These are phyloP conservation scores for Phoma sp. DNA, from an alignment of 2,329 filamentous ascomycete genomes.

Conservation along the genomic window DNA sequence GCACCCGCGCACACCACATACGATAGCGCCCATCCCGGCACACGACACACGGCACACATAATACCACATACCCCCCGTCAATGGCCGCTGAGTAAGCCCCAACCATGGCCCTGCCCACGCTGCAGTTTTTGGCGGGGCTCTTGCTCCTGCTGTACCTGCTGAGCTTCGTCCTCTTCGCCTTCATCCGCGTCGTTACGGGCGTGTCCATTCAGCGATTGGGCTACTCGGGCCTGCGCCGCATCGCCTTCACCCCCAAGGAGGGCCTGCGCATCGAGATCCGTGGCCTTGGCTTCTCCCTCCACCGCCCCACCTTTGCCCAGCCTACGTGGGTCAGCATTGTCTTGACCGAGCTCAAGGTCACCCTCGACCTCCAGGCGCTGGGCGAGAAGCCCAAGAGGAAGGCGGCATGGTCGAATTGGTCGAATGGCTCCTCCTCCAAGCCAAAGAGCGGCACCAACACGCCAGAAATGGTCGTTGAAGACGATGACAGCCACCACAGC, in stretches of 20 bases:
- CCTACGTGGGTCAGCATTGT: conserved; percentile 96
- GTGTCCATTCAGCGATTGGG: conserved; percentile 95
- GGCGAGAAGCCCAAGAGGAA: conserved; percentile 47
- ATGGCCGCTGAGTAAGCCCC: conserved; percentile 36
- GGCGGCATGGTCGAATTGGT: conserved; percentile 40
- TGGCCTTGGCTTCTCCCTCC: conserved; percentile 83
- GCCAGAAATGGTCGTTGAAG: conserved; percentile 24
- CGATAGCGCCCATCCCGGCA: conserved; percentile 18
- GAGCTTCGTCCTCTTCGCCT: conserved; percentile 91
- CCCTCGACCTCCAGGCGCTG: conserved; percentile 75
- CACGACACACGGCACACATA: too few species aligned
- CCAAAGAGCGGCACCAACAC: conserved; percentile 25
- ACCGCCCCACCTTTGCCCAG: conserved; percentile 94
- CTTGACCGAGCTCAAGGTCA: conserved; percentile 82
- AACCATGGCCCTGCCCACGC: conserved; percentile 53
- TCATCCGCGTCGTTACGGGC: conserved; percentile 89
- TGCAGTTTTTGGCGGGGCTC: conserved; percentile 82
- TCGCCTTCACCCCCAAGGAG: conserved; percentile 88
- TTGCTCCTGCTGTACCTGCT: conserved; percentile 85
- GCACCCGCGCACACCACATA: conserved; percentile 26
- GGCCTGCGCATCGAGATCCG: conserved; percentile 89
- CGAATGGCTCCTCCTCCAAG: conserved; percentile 37
- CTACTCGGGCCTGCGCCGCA: conserved; percentile 87
- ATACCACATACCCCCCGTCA: conserved; percentile 2
- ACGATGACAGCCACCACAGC: conserved; percentile 58